phyloP scores from a whole-genome alignment of 768 basidiomycete species.

The Mycena polygramma region DNA sequence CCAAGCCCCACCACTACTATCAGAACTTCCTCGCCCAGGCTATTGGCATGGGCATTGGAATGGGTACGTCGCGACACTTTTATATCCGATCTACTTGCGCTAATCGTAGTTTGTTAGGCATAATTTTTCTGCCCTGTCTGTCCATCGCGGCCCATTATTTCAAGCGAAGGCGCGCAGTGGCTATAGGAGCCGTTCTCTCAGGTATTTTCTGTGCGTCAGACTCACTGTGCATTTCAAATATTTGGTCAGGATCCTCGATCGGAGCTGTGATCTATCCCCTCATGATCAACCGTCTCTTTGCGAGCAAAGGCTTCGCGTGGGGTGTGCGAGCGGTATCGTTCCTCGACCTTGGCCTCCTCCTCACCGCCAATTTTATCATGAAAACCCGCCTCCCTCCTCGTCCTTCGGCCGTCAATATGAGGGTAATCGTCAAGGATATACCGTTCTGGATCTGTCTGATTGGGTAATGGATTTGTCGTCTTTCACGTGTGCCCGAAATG shows the following conservation, averaged over 20 bases:
- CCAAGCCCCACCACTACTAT: constrained; percentile 61
- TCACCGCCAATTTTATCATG: constrained; percentile 59
- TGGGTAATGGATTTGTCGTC: constrained; percentile 37
- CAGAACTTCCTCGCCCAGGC: constrained; percentile 70
- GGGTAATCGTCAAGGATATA: constrained; percentile 53
- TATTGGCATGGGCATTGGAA: constrained; percentile 67
- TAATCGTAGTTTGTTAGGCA: background rate
- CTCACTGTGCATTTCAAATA: no score
- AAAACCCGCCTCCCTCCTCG: constrained; percentile 52
- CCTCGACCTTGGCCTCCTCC: constrained; percentile 58
- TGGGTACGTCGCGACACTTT: constrained; percentile 46
- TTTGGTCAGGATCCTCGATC: constrained; percentile 43
- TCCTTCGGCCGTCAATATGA: constrained; percentile 43
- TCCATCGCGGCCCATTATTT: constrained; percentile 70
- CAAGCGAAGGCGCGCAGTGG: constrained; percentile 58
- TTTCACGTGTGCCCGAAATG: no score
- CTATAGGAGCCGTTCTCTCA: constrained; percentile 68
- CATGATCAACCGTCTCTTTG: constrained; percentile 63
- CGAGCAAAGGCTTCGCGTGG: constrained; percentile 54
- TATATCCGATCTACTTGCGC: no score
- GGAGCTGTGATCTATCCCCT: constrained; percentile 68
- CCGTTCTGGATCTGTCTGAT: constrained; percentile 51
- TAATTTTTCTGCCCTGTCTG: constrained; percentile 64
- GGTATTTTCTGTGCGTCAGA: constrained; percentile 44
- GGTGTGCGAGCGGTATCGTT: constrained; percentile 61